Percentiles rank a stretch among this genome's conserved stretches.
phyloP scores from a whole-genome alignment of 176 grass and related monocot genomes.

The Carex scoparia region DNA sequence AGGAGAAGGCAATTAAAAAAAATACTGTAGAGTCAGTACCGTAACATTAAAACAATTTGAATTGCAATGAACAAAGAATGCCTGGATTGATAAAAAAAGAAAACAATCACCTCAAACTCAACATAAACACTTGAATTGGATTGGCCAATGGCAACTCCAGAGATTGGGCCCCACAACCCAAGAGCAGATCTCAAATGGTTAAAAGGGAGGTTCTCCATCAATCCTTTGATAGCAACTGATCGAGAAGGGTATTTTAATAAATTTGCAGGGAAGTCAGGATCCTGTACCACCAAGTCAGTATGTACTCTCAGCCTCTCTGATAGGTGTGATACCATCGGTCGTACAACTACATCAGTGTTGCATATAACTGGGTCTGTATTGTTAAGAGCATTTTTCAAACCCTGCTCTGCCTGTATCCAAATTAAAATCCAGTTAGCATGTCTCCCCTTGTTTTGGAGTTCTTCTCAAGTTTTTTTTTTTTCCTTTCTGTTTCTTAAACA shows the following conservation, averaged over 20 bases:
- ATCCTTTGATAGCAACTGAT: conserved; percentile 15
- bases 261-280: conserved; percentile 1
- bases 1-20: background rate
- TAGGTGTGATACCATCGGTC: background rate
- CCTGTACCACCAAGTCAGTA: conserved; percentile 9
- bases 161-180: conserved; percentile 8
- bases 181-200: conserved; percentile 1
- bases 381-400: conserved; percentile 19
- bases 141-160: conserved; percentile 4
- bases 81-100: background rate
- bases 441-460: background rate
- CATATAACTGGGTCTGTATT: conserved; percentile 9
- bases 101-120: conserved; percentile 18
- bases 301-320: background rate
- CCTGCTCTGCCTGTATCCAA: conserved; percentile 4
- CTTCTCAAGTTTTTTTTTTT: background rate
- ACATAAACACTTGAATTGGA: conserved; percentile 10
- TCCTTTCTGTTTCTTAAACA: background rate
- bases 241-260: conserved; percentile 13
- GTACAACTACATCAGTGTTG: background rate
- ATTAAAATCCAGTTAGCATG: background rate
- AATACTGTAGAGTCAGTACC: background rate
- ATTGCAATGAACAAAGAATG: background rate
- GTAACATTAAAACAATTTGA: background rate
- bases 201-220: background rate